Percentiles rank a stretch among this genome's conserved stretches.
Evolutionary conservation across 2,329 filamentous ascomycete species (phyloP).

Genomic region (Lasiodiplodia citricola): DNA sequence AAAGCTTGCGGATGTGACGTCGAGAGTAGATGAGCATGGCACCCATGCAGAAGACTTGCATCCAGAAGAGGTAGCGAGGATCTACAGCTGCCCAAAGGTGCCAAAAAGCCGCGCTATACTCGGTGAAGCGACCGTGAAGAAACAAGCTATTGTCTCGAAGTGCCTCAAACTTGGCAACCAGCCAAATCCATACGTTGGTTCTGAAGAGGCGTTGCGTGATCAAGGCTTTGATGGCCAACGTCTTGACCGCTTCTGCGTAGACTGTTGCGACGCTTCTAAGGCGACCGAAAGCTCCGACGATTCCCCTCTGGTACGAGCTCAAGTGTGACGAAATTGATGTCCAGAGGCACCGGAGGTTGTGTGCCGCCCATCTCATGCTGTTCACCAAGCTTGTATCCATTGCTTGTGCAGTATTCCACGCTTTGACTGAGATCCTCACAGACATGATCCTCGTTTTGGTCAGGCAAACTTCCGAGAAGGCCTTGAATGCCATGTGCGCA

Average conservation of each 20-base stretch:
- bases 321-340: no score
- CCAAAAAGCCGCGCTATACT: neutral
- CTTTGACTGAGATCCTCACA: no score
- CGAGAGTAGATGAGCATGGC: neutral
- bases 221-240: no score
- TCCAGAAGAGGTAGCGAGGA: neutral
- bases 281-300: no score
- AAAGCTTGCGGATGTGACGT: neutral
- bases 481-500: no score
- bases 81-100: neutral
- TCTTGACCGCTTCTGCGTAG: no score
- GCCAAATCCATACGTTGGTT: neutral
- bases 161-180: neutral
- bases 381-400: no score
- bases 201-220: neutral
- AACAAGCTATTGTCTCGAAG: neutral
- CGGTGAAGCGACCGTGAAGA: accelerated
- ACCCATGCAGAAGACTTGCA: neutral
- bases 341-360: no score
- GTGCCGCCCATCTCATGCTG: no score
- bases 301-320: no score
- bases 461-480: neutral
- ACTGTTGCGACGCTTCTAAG: no score
- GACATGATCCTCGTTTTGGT: neutral
- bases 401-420: no score